phyloP scores from a whole-genome alignment of 441 rosid genomes.

The Arabidopsis lyrata region DNA sequence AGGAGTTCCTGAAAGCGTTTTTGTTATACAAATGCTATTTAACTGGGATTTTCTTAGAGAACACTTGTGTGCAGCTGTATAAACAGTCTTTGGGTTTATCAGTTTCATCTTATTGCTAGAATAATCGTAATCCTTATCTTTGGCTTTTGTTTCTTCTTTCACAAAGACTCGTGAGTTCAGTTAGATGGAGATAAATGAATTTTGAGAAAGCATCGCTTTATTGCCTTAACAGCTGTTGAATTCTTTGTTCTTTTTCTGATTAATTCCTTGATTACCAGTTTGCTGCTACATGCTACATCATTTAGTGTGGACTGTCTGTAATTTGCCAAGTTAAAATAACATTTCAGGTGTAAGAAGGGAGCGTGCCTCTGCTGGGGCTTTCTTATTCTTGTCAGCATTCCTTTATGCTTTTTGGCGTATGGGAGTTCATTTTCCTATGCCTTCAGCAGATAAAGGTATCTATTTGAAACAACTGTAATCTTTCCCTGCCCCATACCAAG shows the following conservation, averaged over 20 bases:
- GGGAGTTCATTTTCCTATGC: slow-evolving; percentile 99
- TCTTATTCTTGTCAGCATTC: slow-evolving; percentile 85
- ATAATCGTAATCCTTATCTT: slow-evolving; percentile 1
- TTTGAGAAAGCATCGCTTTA: not conserved
- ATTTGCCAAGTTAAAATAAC: slow-evolving; percentile 11
- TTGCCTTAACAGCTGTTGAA: slow-evolving; percentile 4
- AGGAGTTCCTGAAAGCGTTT: not conserved
- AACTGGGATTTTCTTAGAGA: not conserved
- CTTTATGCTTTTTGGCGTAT: slow-evolving; percentile 99
- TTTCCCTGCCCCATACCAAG: slow-evolving; percentile 10
- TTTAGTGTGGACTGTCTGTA: not conserved
- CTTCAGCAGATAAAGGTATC: slow-evolving; percentile 84
- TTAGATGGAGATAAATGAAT: slow-evolving; percentile 14
- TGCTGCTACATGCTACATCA: not conserved
- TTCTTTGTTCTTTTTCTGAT: not conserved
- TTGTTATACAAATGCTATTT: not conserved
- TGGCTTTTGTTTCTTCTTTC: not conserved
- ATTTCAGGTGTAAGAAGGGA: slow-evolving; percentile 86
- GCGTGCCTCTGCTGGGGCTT: slow-evolving; percentile 91
- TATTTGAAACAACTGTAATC: slow-evolving; percentile 19
- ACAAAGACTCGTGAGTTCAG: not conserved
- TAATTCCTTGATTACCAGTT: slow-evolving; percentile 3
- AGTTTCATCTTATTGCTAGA: not conserved
- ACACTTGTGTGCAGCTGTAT: not conserved
- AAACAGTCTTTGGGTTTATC: slow-evolving; percentile 12